Percentiles rank a stretch among this genome's conserved stretches.
These are phyloP conservation scores for Leptographium lundbergii DNA, from an alignment of 2,329 filamentous ascomycete species.

Conservation along the genomic window DNA sequence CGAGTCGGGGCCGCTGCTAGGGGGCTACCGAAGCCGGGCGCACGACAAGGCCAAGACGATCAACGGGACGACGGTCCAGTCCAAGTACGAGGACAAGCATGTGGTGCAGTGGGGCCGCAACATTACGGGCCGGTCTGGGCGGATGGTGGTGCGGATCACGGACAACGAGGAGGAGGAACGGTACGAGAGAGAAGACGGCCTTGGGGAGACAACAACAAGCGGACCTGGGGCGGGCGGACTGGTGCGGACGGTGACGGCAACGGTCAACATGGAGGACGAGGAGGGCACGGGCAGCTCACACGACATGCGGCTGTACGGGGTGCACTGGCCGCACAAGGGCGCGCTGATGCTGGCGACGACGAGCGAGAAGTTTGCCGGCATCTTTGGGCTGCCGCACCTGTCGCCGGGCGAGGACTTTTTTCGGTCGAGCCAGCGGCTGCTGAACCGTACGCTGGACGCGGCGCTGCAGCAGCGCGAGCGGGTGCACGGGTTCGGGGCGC, in stretches of 20 bases:
- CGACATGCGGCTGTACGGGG: constrained; percentile 68
- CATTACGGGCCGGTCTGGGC: constrained; percentile 60
- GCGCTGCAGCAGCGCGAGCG: constrained; percentile 54
- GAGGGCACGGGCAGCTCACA: constrained; percentile 59
- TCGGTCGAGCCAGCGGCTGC: constrained; percentile 44
- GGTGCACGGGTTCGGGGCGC: constrained; percentile 39
- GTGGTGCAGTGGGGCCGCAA: constrained; percentile 59
- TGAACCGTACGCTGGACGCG: constrained; percentile 60
- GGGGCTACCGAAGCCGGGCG: neutral
- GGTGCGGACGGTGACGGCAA: constrained; percentile 56
- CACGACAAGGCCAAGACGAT: neutral
- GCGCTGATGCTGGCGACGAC: constrained; percentile 74
- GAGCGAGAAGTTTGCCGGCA: constrained; percentile 86
- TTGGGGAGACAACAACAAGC: constrained; percentile 9
- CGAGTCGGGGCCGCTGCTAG: neutral
- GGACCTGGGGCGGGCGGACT: constrained; percentile 32
- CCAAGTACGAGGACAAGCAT: neutral
- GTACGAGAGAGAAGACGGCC: constrained; percentile 12
- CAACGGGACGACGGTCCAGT: neutral
- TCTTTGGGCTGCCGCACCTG: constrained; percentile 81
- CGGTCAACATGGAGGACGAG: constrained; percentile 60
- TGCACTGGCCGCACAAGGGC: constrained; percentile 76
- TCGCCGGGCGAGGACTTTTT: constrained; percentile 46
- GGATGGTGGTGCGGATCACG: constrained; percentile 55
- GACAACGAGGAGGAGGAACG: constrained; percentile 32